A percentile compares a stretch with the other conserved stretches of the same genome.
phyloP scores from a whole-genome alignment of 2,329 filamentous ascomycete species.

The Pezicula carpinea region DNA sequence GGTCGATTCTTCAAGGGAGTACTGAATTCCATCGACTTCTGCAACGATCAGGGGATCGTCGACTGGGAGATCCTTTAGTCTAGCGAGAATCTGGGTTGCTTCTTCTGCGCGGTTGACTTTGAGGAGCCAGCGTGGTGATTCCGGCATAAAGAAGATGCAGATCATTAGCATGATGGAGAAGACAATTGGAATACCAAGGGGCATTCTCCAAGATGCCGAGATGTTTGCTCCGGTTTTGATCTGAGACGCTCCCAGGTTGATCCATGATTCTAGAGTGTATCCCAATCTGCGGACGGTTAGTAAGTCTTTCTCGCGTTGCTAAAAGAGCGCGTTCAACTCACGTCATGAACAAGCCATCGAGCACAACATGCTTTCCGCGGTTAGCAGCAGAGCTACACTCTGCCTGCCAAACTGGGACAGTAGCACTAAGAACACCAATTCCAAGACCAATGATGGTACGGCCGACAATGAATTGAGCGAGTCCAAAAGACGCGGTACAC shows the following conservation, averaged over 20 bases:
- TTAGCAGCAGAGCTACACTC: slow-evolving; percentile 35
- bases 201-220: slow-evolving; percentile 31
- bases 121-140: slow-evolving; percentile 34
- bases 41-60: slow-evolving; percentile 6
- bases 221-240: slow-evolving; percentile 24
- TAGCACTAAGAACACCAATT: slow-evolving; percentile 34
- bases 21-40: slow-evolving; percentile 44
- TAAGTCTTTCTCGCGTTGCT: not conserved
- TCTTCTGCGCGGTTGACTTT: slow-evolving; percentile 30
- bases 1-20: slow-evolving; percentile 42
- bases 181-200: slow-evolving; percentile 31
- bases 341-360: slow-evolving; percentile 31
- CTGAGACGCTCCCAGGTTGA: slow-evolving; percentile 37
- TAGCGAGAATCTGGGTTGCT: slow-evolving; percentile 28
- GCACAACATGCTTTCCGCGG: slow-evolving; percentile 37
- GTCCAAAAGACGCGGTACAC: slow-evolving; percentile 32
- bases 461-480: slow-evolving; percentile 38
- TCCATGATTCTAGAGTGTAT: slow-evolving; percentile 38
- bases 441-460: slow-evolving; percentile 36
- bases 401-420: slow-evolving; percentile 37
- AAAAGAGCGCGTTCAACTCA: not conserved
- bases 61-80: slow-evolving; percentile 8
- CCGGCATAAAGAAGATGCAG: slow-evolving; percentile 32
- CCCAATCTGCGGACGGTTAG: slow-evolving; percentile 22
- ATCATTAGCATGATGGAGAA: slow-evolving; percentile 30